Base-by-base conservation (phyloP, 345 rosid genomes). In the Geranium brycei region DNA sequence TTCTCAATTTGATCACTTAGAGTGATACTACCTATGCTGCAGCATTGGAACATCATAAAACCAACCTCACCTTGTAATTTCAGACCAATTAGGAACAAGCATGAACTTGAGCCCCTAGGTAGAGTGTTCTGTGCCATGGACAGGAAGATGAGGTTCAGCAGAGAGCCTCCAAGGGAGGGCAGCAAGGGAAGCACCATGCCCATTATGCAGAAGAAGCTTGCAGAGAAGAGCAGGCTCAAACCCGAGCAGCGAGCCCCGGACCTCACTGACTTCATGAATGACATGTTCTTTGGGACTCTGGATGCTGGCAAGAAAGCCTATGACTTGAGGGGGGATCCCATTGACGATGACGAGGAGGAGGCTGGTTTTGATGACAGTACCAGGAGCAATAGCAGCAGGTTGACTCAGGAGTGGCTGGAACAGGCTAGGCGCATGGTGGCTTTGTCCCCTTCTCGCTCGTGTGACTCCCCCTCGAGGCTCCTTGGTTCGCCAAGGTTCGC, bases 181-280 rank as follows among this genome's bases (percentile, higher is more conserved):
- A 70, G 28, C 28, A 59, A 35, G 69, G 66, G 10, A 53, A 18
- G 63, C 1, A 62, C 71, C 30, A 30, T 55, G 23, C 28, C 63
- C 17, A 58, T 23, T 23, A 23, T 77, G 62, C 83, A 76, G 31
- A 80, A 64, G 78, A 76, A 64, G 69, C 41, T 64, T 1, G 60
- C 60, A 0, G 79, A 78, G 65, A 63, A 63, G 75, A 70, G 0
- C 60, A 64, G 60, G 57, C 57, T 47, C 15, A 63, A 60, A 68
- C 41, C 62, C 4, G 18, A 63, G 2, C 66, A 80, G 55, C 53
- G 51, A n/a, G 77, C 38, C 0, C 83, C 87, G 0, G 88, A 81
- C 80, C 85, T 83, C 56, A 83, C 86, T 30, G 83, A 86, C 70
- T 86, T 86, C 77, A 83, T 86, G 82, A 80, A 83, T 53, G 88